Evolutionary conservation across 2,329 filamentous ascomycete species (phyloP).

Genomic region (Zymoseptoria pseudotritici): DNA sequence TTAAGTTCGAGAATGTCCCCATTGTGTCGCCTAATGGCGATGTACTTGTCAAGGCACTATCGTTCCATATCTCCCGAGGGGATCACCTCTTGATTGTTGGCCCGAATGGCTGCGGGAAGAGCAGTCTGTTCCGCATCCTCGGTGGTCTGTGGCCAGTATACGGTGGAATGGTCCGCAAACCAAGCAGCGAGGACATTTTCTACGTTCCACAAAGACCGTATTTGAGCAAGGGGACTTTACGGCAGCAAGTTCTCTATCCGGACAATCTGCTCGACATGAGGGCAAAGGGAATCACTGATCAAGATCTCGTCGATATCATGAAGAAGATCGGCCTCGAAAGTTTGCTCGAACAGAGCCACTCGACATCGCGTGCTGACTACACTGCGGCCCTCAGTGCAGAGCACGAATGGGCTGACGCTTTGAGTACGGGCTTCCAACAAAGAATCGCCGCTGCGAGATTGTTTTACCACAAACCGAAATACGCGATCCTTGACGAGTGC

Average conservation of each 20-base stretch:
- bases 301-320: constrained; percentile 70
- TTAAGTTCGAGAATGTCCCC: constrained; percentile 80
- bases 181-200: constrained; percentile 87
- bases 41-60: constrained; percentile 75
- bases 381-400: constrained; percentile 67
- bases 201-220: constrained; percentile 97
- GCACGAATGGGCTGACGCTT: constrained; percentile 91
- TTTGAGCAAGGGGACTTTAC: constrained; percentile 80
- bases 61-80: constrained; percentile 76
- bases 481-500: constrained; percentile 95
- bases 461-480: constrained; percentile 87
- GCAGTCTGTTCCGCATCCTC: constrained; percentile 88
- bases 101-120: constrained; percentile 96
- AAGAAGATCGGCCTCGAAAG: constrained; percentile 73
- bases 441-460: constrained; percentile 92
- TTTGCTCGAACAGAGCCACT: constrained; percentile 65
- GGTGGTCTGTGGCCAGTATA: constrained; percentile 97
- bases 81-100: constrained; percentile 92
- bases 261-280: constrained; percentile 84
- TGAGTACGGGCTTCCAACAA: constrained; percentile 89
- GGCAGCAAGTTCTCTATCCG: constrained; percentile 95
- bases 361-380: constrained; percentile 6
- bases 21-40: constrained; percentile 97
- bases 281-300: constrained; percentile 72
- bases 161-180: constrained; percentile 86